A percentile compares a stretch with the other conserved stretches of the same genome.
Conservation (phyloP, 441 rosid genomes). For the Populus hybrid region DNA sequence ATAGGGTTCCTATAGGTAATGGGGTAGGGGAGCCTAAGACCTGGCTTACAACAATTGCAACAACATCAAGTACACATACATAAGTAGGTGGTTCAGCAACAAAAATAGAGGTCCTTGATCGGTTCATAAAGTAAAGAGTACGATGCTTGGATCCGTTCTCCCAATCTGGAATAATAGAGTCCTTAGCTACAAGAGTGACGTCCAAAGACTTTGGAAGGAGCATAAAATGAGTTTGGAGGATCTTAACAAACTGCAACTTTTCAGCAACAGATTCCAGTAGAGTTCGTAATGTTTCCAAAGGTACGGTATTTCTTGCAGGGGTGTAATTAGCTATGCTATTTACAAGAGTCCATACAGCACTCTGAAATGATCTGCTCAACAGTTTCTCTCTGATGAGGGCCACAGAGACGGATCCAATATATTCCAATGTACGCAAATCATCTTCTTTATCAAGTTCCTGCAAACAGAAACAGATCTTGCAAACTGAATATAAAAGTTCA, state of each 20-base stretch:
- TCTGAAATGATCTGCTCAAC: slow-evolving; percentile 68
- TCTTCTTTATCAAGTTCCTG: slow-evolving; percentile 75
- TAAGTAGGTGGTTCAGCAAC: slow-evolving; percentile 87
- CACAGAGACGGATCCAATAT: slow-evolving; percentile 60
- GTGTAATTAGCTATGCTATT: slow-evolving; percentile 33
- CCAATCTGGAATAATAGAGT: slow-evolving; percentile 68
- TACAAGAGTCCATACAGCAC: slow-evolving; percentile 67
- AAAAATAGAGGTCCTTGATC: slow-evolving; percentile 50
- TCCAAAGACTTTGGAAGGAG: slow-evolving; percentile 68
- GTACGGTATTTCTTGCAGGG: slow-evolving; percentile 35
- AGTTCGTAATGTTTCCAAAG: slow-evolving; percentile 45
- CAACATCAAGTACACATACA: slow-evolving; percentile 69
- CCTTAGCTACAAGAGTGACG: slow-evolving; percentile 56
- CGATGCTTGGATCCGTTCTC: slow-evolving; percentile 58
- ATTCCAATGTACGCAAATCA: slow-evolving; percentile 50
- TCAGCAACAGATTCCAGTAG: slow-evolving; percentile 58
- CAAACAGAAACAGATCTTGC: slow-evolving; percentile 15
- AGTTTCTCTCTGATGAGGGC: slow-evolving; percentile 56
- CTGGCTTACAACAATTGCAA: slow-evolving; percentile 82
- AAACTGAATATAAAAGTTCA: slow-evolving; percentile 15
- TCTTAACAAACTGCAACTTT: slow-evolving; percentile 74
- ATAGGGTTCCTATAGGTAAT: slow-evolving; percentile 74
- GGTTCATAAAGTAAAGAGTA: slow-evolving; percentile 66
- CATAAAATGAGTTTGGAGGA: slow-evolving; percentile 70
- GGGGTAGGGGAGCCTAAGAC: slow-evolving; percentile 70